These are phyloP conservation scores for Santalum album DNA, from an alignment of 164 flowering plant genomes.

Conservation along the genomic window DNA sequence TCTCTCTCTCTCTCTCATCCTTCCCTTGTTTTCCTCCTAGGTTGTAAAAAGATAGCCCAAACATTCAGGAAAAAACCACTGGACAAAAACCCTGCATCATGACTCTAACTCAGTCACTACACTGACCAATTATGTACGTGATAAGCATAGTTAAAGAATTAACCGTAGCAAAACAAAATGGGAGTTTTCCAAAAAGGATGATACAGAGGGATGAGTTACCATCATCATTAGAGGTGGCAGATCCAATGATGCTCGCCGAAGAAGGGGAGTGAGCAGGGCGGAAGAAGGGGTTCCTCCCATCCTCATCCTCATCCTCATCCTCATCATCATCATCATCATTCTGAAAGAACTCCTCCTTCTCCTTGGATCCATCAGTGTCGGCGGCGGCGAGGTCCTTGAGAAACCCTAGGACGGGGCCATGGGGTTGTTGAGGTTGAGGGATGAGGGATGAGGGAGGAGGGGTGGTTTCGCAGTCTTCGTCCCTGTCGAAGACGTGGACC, in stretches of 20 bases:
- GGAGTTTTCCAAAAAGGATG: neutral
- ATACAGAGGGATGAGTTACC: slow-evolving; percentile 25
- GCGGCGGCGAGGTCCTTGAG: slow-evolving; percentile 13
- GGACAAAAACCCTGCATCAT: no score
- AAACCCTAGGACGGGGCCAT: slow-evolving; percentile 11
- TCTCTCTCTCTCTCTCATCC: no score
- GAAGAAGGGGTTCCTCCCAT: slow-evolving; percentile 34
- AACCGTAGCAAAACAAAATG: neutral
- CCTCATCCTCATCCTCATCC: slow-evolving; percentile 25
- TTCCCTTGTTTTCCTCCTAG: no score
- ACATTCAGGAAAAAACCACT: no score
- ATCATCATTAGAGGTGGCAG: slow-evolving; percentile 55
- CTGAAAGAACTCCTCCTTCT: slow-evolving; percentile 14
- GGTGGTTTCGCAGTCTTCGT: slow-evolving; percentile 68
- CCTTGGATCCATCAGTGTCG: slow-evolving; percentile 27
- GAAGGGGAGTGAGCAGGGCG: slow-evolving; percentile 52
- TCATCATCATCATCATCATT: slow-evolving; percentile 11
- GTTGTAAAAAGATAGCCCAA: no score
- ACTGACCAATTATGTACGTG: neutral
- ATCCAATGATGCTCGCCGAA: slow-evolving; percentile 44
- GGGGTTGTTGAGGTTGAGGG: slow-evolving; percentile 1
- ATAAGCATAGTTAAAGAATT: neutral
- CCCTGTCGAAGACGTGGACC: slow-evolving; percentile 72
- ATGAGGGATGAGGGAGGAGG: slow-evolving; percentile 7
- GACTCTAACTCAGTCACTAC: no score